A percentile compares a stretch with the other conserved stretches of the same genome.
Evolutionary conservation across 1,284 basidiomycete genomes (phyloP).

Genomic region (Sphaerobolus stellatus): DNA sequence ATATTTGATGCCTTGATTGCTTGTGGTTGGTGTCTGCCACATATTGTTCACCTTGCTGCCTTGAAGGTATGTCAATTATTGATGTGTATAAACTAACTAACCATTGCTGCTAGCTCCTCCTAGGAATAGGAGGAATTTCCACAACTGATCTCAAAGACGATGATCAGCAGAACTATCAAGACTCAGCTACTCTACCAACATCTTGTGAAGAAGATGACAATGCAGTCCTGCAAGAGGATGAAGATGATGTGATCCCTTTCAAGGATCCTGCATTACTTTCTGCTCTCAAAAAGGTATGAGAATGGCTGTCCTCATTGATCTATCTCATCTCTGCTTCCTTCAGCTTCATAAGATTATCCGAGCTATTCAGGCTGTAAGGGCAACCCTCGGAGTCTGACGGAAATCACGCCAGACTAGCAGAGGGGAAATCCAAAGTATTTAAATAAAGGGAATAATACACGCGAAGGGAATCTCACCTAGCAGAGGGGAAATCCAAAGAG

Average conservation of each 20-base stretch:
- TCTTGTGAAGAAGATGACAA: background rate
- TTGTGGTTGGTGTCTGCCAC: slow-evolving; percentile 13
- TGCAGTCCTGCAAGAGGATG: background rate
- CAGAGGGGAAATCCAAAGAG: no score
- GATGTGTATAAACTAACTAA: background rate
- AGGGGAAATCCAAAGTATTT: no score
- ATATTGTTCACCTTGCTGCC: slow-evolving; percentile 14
- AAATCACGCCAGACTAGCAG: no score
- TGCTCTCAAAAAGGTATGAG: background rate
- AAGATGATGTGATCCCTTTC: background rate
- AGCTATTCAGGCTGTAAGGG: background rate
- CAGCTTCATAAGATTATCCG: slow-evolving; percentile 12
- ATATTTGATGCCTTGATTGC: slow-evolving; percentile 1
- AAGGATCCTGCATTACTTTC: background rate
- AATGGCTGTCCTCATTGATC: background rate
- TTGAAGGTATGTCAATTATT: slow-evolving; percentile 8
- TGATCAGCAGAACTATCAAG: background rate
- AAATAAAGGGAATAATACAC: no score
- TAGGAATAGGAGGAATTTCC: background rate
- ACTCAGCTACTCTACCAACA: background rate
- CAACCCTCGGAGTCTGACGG: no score
- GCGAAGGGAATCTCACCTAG: no score
- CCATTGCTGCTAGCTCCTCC: background rate
- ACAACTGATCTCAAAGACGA: background rate
- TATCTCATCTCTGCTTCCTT: background rate